Evolutionary conservation across 2,329 filamentous ascomycete genomes (phyloP), one percentile per base, ranked within the genome.

Genomic region (Phialophora macrospora): DNA sequence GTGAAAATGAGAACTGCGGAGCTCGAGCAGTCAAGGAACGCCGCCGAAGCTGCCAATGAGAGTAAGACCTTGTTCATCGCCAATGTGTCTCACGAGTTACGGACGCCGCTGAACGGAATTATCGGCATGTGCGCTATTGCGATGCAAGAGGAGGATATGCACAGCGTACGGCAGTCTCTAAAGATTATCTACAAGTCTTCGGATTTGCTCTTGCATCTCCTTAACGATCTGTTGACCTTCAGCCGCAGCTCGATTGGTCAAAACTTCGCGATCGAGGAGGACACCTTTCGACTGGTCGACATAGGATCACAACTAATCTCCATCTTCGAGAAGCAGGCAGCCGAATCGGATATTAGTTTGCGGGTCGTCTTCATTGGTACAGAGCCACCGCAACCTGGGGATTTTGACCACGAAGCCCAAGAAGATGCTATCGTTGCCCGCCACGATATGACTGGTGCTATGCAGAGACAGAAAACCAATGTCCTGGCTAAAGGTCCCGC

Each of bases 1-100:
- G 93, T 97, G 0, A 86, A 87, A 3, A 88, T 93, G 74, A 84
- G 93, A 64, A 97, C 93, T 0, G 85, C 86, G 44, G 90, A 97
- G 76, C 82, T 97, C 0, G 92, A 96, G 74, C 86, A 92, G 66
- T 95, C 90, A 80, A 96, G 96, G 76, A 91, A 92, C 78, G 91
- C 92, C 1, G 93, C 93, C 0, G 92, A 96, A 76, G 90, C 91
- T 24, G 93, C 93, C 3, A 97, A 96, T 73, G 91, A 97, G 78
- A 95, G 91, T 82, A 98, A 98, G 80, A 97, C 94, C 0, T 82
- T 97, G 8, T 98, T 98, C 80, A 95, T 98, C 68, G 95, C 95
- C 22, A 97, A 97, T 72, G 96, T 97, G 55, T 88, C 85, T 1
- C 87, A 90, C 71, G 87, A 98, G 77, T 83, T 98, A 34, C 95